Percentiles rank a stretch among this genome's conserved stretches.
These are phyloP conservation scores for Trametes sanguinea DNA, from an alignment of 768 basidiomycete genomes.

Conservation along the genomic window DNA sequence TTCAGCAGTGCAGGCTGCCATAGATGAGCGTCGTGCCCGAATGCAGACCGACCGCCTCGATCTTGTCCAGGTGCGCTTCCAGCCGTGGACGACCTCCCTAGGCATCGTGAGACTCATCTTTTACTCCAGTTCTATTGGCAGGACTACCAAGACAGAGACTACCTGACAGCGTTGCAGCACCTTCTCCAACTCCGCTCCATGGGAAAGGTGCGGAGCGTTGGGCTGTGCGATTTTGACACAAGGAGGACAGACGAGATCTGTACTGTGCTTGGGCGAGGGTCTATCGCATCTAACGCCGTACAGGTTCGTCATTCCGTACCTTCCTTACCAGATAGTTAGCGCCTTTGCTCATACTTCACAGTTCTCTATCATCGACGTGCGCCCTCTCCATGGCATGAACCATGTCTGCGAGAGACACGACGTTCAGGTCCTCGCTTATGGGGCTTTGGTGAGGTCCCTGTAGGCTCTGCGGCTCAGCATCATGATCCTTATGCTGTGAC, in stretches of 20 bases:
- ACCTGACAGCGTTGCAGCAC: constrained; percentile 47
- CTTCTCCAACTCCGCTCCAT: constrained; percentile 57
- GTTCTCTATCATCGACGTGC: constrained; percentile 81
- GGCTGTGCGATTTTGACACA: constrained; percentile 80
- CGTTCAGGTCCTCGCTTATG: constrained; percentile 76
- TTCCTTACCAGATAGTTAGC: too few relatives aligned
- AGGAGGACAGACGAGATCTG: constrained; percentile 76
- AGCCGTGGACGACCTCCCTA: constrained; percentile 5
- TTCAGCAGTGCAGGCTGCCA: constrained; percentile 56
- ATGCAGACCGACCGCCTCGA: constrained; percentile 63
- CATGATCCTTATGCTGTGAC: constrained; percentile 6
- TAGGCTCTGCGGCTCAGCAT: neutral
- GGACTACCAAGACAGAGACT: constrained; percentile 53
- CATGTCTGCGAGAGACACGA: constrained; percentile 70
- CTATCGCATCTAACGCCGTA: constrained; percentile 77
- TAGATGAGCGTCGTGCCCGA: constrained; percentile 65
- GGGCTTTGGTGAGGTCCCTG: constrained; percentile 58
- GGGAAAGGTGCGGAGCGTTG: constrained; percentile 62
- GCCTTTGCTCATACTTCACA: constrained; percentile 30
- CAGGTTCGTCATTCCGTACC: constrained; percentile 48
- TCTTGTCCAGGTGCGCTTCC: constrained; percentile 62
- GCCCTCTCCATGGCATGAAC: constrained; percentile 73
- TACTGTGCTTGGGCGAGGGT: constrained; percentile 63
- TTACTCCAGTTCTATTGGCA: constrained; percentile 74
- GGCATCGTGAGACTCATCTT: neutral